Conservation (phyloP, 169 alveolate genomes). For the Besnoitia besnoiti region DNA sequence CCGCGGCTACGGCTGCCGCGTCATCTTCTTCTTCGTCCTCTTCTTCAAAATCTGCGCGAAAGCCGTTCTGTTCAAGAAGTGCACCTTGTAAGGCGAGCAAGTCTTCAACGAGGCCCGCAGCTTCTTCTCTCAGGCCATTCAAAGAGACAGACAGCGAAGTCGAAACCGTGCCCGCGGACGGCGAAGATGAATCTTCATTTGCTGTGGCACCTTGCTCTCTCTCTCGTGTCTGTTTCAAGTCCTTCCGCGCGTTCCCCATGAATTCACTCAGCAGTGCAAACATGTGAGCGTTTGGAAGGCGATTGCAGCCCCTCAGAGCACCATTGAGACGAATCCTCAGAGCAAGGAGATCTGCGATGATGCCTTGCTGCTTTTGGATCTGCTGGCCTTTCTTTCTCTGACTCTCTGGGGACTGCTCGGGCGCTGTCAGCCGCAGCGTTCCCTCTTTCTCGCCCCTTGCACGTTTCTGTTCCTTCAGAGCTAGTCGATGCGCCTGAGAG, state of each 20-base stretch:
- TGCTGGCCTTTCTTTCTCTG: slow-evolving; percentile 50
- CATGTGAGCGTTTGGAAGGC: slow-evolving; percentile 42
- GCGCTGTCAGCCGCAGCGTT: neutral
- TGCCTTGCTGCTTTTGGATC: slow-evolving; percentile 39
- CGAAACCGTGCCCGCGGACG: neutral
- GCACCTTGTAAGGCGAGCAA: neutral
- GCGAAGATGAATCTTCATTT: neutral
- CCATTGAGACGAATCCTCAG: slow-evolving; percentile 12
- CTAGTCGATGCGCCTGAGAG: neutral
- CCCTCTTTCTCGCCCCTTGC: neutral
- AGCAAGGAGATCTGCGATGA: slow-evolving; percentile 42
- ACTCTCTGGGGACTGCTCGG: neutral
- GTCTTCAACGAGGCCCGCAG: slow-evolving; percentile 9
- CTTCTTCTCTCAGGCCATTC: neutral
- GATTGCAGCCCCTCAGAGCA: slow-evolving; percentile 24
- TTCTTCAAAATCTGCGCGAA: neutral
- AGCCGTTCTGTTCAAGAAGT: neutral
- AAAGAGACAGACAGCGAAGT: neutral
- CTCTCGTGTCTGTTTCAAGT: no score
- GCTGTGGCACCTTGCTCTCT: no score
- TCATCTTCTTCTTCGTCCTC: slow-evolving; percentile 5
- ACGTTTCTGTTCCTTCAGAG: neutral
- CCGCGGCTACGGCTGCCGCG: neutral
- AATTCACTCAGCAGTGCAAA: slow-evolving; percentile 1
- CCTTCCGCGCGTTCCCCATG: neutral